Conservation (phyloP, 257 asterid genomes). For the Lithospermum erythrorhizon region DNA sequence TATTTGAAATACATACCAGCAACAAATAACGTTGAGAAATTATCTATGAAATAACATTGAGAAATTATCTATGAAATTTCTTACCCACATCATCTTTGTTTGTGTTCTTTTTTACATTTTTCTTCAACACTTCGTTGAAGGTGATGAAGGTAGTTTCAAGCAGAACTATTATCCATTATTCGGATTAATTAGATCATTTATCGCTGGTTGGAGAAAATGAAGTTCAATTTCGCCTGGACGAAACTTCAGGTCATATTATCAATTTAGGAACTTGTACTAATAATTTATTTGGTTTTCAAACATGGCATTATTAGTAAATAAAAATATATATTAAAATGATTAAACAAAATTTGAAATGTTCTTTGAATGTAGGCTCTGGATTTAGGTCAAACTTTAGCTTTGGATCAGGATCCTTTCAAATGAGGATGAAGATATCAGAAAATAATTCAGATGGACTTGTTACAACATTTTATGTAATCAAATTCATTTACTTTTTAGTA, state of each 20-base stretch:
- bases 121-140: no score
- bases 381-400: slow-evolving; percentile 32
- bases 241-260: slow-evolving; percentile 20
- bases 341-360: not conserved
- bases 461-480: slow-evolving; percentile 35
- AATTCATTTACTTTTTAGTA: not conserved
- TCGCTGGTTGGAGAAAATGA: slow-evolving; percentile 22
- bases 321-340: not conserved
- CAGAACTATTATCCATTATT: slow-evolving; percentile 21
- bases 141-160: slow-evolving; percentile 12
- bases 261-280: not conserved
- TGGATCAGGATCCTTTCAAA: slow-evolving; percentile 36
- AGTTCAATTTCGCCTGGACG: slow-evolving; percentile 30
- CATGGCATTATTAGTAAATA: no score
- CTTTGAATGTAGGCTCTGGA: slow-evolving; percentile 33
- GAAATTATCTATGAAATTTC: no score
- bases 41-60: no score
- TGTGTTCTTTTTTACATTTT: no score
- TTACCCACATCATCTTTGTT: no score
- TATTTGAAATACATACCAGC: no score
- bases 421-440: slow-evolving; percentile 35
- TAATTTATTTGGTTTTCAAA: no score
- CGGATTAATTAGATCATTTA: slow-evolving; percentile 39
- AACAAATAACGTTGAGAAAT: no score
- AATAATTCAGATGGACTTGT: slow-evolving; percentile 30